These are phyloP conservation scores for Penicillium nordicum DNA, from an alignment of 2,329 filamentous ascomycete species.

Conservation along the genomic window DNA sequence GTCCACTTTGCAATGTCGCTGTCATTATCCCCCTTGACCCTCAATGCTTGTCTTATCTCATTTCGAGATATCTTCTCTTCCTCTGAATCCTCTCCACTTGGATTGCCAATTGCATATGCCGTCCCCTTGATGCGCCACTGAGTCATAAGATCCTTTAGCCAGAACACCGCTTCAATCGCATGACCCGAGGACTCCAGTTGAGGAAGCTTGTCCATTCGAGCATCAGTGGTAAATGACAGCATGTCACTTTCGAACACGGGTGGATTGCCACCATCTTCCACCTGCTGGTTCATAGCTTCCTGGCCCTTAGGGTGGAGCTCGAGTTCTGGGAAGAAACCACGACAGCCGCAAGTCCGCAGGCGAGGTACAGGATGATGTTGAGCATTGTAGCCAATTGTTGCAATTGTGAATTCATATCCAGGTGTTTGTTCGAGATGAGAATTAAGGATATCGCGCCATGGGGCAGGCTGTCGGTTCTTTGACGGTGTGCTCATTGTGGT, in stretches of 20 bases:
- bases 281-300: constrained; percentile 53
- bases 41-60: constrained; percentile 60
- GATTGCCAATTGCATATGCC: constrained; percentile 70
- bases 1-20: constrained; percentile 57
- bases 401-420: constrained; percentile 28
- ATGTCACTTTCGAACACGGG: constrained; percentile 70
- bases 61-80: constrained; percentile 41
- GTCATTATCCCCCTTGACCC: constrained; percentile 34
- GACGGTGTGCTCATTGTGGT: constrained; percentile 11
- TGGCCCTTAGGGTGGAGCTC: constrained; percentile 69
- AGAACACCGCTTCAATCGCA: constrained; percentile 79
- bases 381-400: constrained; percentile 22
- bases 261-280: constrained; percentile 55
- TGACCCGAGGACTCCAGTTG: constrained; percentile 68
- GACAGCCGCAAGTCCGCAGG: constrained; percentile 69
- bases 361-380: constrained; percentile 27
- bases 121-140: constrained; percentile 84
- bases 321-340: constrained; percentile 72
- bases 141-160: constrained; percentile 65
- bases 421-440: constrained; percentile 25
- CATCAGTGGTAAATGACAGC: constrained; percentile 81
- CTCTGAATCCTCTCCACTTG: constrained; percentile 58
- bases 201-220: constrained; percentile 76
- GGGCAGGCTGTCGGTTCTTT: constrained; percentile 15
- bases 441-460: constrained; percentile 29